Percentiles rank a stretch among this genome's conserved stretches.
Evolutionary conservation across 192 early-diverging fungal genomes (phyloP).

Genomic region (Dissophora globulifera): DNA sequence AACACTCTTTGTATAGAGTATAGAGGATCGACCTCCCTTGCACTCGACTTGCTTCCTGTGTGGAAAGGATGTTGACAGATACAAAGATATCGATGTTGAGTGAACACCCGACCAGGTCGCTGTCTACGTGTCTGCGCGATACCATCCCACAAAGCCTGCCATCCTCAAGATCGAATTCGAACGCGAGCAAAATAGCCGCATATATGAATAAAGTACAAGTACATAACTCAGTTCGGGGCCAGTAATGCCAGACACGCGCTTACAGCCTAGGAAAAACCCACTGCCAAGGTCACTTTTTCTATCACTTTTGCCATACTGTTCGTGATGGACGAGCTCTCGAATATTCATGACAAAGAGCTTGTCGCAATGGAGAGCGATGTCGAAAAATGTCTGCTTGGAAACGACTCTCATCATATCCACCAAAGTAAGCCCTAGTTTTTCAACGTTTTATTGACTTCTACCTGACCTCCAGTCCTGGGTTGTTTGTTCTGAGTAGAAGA

Average conservation of each 20-base stretch:
- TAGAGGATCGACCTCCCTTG: constrained; percentile 1
- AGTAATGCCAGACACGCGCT: constrained; percentile 76
- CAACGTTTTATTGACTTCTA: background rate
- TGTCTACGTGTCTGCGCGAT: constrained; percentile 65
- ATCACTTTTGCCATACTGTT: constrained; percentile 69
- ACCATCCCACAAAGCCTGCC: constrained; percentile 55
- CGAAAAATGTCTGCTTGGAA: constrained; percentile 74
- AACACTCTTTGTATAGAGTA: too few relatives aligned
- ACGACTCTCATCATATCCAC: constrained; percentile 85
- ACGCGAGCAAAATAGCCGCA: constrained; percentile 64
- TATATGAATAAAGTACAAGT: constrained; percentile 77
- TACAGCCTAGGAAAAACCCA: constrained; percentile 86
- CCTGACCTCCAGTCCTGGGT: too few relatives aligned
- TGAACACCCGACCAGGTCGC: constrained; percentile 51
- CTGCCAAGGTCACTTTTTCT: constrained; percentile 81
- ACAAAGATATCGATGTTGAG: constrained; percentile 51
- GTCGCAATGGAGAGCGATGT: constrained; percentile 59
- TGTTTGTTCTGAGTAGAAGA: too few relatives aligned
- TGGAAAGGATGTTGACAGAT: constrained; percentile 38
- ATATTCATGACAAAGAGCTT: constrained; percentile 72
- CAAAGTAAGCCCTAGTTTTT: constrained; percentile 65
- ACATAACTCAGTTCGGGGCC: constrained; percentile 84
- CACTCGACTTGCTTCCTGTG: too few relatives aligned
- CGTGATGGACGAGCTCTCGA: constrained; percentile 74
- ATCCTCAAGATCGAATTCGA: constrained; percentile 38